Evolutionary conservation across 805 yeast genomes (phyloP), one percentile per base, ranked within the genome.

Genomic region (Candida michaelii): DNA sequence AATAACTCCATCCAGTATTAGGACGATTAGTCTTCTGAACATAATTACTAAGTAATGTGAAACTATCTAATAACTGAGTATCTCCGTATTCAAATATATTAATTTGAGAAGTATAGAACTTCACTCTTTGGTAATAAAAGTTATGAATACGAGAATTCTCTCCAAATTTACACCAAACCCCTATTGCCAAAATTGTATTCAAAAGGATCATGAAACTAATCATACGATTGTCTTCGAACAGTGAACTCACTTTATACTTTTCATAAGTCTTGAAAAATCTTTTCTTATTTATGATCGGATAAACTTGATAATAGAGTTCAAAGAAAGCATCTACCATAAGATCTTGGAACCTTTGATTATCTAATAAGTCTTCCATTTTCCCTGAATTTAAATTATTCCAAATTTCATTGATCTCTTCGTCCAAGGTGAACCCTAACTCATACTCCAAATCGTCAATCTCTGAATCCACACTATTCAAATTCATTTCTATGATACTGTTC

Each of bases 401-500:
- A 18, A 52, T 44, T 4, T 13, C 30, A 30, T 35, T 45, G 12
- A 46, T 41, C 9, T 62, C 48, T 15, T 51, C 58, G 12, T 53
- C 59, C 36, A 49, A 45, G 4, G 16, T 27, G 16, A 36, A 42
- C 14, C 23, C 51, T 36, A 32, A 38, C 18, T 49, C 53, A 7
- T 51, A 48, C 13, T 49, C 52, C 6, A 39, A 43, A 8, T 35
- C 38, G 23, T 41, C 47, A 16, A 27, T 16, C 6, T 39, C 47
- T 29, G 33, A 34, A 14, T 36, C 42, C 3, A 32, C n/a, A 4
- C 36, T 35, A 38, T 49, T 50, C n/a, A 49, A 27, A 31, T 51
- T 50, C 27, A 51, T 42, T 32, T 60, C 61, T 36, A 62, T 50
- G 12, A 62, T 55, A 37, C 53, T 51, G 34, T 51, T 53, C 4